Percentiles rank a stretch among this genome's conserved stretches.
Conservation (phyloP, 2,329 filamentous ascomycete genomes). For the Geosmithia putterillii region DNA sequence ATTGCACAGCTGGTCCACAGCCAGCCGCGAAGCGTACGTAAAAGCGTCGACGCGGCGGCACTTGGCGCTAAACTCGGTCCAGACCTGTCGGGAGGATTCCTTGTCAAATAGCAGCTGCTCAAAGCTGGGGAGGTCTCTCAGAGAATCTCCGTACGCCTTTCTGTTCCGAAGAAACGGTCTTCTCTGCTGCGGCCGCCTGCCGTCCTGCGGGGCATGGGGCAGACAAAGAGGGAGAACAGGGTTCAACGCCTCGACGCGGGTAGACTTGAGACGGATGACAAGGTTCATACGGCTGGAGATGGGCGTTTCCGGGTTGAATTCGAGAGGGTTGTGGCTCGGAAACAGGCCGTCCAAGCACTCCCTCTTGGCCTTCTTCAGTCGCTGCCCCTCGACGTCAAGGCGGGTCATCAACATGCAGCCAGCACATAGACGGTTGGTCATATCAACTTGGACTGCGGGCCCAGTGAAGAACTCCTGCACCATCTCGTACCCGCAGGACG, state of each 20-base stretch:
- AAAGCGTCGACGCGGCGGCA: background rate
- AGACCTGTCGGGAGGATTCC: background rate
- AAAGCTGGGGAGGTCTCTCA: slow-evolving; percentile 15
- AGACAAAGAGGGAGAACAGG: background rate
- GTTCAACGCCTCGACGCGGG: background rate
- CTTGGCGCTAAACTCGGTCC: background rate
- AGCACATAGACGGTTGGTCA: slow-evolving; percentile 11
- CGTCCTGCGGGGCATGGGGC: background rate
- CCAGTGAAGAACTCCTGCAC: slow-evolving; percentile 16
- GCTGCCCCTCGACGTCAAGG: slow-evolving; percentile 17
- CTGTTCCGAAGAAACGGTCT: background rate
- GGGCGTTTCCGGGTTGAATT: slow-evolving; percentile 19
- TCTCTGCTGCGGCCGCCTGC: background rate
- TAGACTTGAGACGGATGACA: background rate
- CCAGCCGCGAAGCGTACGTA: background rate
- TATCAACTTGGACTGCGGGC: background rate
- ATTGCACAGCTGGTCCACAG: background rate
- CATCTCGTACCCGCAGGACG: slow-evolving; percentile 19
- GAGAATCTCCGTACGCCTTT: slow-evolving; percentile 14
- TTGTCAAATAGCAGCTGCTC: slow-evolving; percentile 4
- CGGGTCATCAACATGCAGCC: slow-evolving; percentile 14
- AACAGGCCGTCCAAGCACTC: slow-evolving; percentile 11
- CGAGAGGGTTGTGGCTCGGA: slow-evolving; percentile 9
- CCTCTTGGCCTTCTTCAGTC: slow-evolving; percentile 11
- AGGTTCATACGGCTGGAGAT: background rate